These are phyloP conservation scores for Entrophospora sp. DNA, from an alignment of 192 early-diverging fungal species.

Conservation along the genomic window DNA sequence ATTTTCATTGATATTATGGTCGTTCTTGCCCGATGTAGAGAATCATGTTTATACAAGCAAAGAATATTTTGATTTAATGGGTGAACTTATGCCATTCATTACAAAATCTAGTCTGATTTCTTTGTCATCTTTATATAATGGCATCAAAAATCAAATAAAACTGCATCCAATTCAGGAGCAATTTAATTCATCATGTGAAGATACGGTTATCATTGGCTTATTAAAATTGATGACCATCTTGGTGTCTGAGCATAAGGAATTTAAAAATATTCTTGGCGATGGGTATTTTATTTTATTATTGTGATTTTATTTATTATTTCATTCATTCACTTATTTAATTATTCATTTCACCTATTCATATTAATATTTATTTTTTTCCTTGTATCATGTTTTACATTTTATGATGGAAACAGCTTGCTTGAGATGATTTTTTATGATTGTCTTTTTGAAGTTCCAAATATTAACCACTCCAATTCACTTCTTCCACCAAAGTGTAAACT, in stretches of 20 bases:
- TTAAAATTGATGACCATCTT: conserved; percentile 30
- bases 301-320: too few relatives aligned
- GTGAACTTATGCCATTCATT: conserved; percentile 5
- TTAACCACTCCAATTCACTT: not conserved
- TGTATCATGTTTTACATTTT: not conserved
- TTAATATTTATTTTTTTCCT: not conserved
- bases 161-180: conserved; percentile 24
- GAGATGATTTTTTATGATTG: conserved; percentile 33
- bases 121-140: not conserved
- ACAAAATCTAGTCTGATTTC: not conserved
- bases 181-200: conserved; percentile 25
- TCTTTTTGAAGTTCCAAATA: conserved; percentile 26
- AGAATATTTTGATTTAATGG: conserved; percentile 20
- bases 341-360: not conserved
- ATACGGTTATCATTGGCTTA: conserved; percentile 35
- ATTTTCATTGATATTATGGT: conserved; percentile 5
- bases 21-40: conserved; percentile 16
- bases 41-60: conserved; percentile 20
- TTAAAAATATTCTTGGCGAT: conserved; percentile 20
- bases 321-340: conserved; percentile 9
- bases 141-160: conserved; percentile 9
- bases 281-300: conserved; percentile 9
- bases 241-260: conserved; percentile 19
- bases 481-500: conserved; percentile 32
- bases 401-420: not conserved